Conservation (phyloP, 2,329 filamentous ascomycete genomes). For the Monilinia fructigena region DNA sequence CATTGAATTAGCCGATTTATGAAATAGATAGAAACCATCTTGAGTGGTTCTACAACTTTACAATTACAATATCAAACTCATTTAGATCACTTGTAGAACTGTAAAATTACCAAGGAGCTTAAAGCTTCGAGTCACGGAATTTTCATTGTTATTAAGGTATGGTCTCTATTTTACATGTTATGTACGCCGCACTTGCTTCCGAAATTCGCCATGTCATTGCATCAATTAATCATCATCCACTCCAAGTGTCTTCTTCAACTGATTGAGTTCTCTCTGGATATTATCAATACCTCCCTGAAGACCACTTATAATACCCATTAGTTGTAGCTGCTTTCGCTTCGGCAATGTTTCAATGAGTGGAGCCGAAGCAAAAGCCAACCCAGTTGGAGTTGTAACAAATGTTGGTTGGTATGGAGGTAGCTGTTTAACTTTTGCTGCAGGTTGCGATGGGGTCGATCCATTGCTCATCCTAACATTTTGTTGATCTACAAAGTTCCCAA, state of each 20-base stretch:
- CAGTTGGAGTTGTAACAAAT: slow-evolving; percentile 9
- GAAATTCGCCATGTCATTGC: slow-evolving; percentile 1
- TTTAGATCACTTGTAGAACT: neutral
- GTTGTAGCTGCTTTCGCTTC: slow-evolving; percentile 38
- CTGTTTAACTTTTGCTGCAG: slow-evolving; percentile 9
- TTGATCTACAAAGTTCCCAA: slow-evolving; percentile 15
- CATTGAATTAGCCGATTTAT: slow-evolving; percentile 1
- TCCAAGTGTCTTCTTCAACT: slow-evolving; percentile 37
- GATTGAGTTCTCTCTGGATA: slow-evolving; percentile 37
- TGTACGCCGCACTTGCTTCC: neutral
- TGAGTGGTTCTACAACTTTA: neutral
- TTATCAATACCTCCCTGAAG: slow-evolving; percentile 40
- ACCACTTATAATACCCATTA: slow-evolving; percentile 38
- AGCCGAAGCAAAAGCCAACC: slow-evolving; percentile 17
- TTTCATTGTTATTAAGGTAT: slow-evolving; percentile 16
- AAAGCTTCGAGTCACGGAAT: slow-evolving; percentile 1
- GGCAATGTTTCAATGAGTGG: slow-evolving; percentile 39
- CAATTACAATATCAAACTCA: neutral
- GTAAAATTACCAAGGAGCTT: neutral
- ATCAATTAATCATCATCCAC: slow-evolving; percentile 31
- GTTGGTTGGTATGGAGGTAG: slow-evolving; percentile 10
- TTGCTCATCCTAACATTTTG: slow-evolving; percentile 18
- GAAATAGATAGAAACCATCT: neutral
- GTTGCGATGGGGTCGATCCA: slow-evolving; percentile 5
- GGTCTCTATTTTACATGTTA: slow-evolving; percentile 8